phyloP scores from a whole-genome alignment of 352 stramenopile species.

The Pythium brassicae region DNA sequence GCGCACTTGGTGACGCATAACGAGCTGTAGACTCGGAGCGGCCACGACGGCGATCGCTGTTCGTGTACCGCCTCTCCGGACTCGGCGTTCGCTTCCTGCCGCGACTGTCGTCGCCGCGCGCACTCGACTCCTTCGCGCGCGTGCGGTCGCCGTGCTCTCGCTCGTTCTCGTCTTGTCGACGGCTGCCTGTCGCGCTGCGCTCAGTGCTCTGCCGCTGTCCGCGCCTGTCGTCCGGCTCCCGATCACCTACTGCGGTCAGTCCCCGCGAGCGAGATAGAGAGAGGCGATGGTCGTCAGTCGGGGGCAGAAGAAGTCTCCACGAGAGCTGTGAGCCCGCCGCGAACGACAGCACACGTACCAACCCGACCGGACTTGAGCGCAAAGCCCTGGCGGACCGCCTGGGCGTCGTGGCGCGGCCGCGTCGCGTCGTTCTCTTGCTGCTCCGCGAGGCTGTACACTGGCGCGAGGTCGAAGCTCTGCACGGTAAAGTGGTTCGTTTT shows the following conservation, averaged over 20 bases:
- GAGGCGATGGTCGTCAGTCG: not conserved
- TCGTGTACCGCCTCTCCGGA: conserved; percentile 21
- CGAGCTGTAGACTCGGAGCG: conserved; percentile 16
- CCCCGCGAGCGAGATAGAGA: not conserved
- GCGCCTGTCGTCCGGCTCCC: conserved; percentile 19
- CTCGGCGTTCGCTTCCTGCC: conserved; percentile 18
- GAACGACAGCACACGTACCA: conserved; percentile 18
- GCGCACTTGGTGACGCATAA: conserved; percentile 19
- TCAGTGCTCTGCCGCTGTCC: conserved; percentile 16
- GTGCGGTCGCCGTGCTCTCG: not conserved
- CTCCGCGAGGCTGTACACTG: conserved; percentile 65
- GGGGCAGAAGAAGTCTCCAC: too few relatives aligned
- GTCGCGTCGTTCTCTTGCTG: conserved; percentile 51
- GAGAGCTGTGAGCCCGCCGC: not conserved
- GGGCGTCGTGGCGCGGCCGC: conserved; percentile 19
- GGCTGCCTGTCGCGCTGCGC: not conserved
- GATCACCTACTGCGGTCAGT: conserved; percentile 16
- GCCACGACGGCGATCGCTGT: conserved; percentile 12
- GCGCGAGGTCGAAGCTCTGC: conserved; percentile 49
- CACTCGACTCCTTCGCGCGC: not conserved
- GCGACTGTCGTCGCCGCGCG: conserved; percentile 10
- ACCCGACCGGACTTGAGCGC: conserved; percentile 51
- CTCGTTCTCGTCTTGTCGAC: not conserved
- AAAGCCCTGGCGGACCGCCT: conserved; percentile 27
- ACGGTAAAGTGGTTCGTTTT: conserved; percentile 39